Percentiles rank a stretch among this genome's conserved stretches.
These are phyloP conservation scores for Cyanidiococcus yangmingshanensis DNA, from an alignment of 23 red algal genomes.

Conservation along the genomic window DNA sequence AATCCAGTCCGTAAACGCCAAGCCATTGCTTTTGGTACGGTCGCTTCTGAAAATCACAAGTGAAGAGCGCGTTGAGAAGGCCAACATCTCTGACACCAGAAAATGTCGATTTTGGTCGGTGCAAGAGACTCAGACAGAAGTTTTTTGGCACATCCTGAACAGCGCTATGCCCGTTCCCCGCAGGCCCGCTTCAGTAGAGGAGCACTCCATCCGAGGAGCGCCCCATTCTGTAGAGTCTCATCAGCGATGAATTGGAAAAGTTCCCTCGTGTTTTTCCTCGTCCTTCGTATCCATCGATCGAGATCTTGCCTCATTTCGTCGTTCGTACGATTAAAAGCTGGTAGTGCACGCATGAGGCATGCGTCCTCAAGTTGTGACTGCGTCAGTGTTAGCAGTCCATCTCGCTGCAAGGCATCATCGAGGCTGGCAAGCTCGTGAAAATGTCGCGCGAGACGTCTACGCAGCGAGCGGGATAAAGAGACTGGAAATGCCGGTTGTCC, in stretches of 20 bases:
- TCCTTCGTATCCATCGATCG: background rate
- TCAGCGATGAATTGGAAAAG: background rate
- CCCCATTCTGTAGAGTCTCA: background rate
- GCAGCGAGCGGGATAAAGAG: slow-evolving; percentile 2
- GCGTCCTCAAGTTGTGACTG: slow-evolving; percentile 1
- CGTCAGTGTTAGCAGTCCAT: background rate
- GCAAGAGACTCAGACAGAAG: background rate
- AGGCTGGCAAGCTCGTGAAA: background rate
- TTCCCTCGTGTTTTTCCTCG: background rate
- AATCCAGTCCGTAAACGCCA: too few relatives aligned
- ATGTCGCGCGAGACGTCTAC: background rate
- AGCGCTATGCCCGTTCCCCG: background rate
- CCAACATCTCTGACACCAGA: too few relatives aligned
- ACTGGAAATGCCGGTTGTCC: slow-evolving; percentile 1
- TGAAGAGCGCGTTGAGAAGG: too few relatives aligned
- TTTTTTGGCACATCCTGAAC: background rate
- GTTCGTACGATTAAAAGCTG: background rate
- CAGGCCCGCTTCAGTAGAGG: background rate
- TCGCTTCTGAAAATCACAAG: too few relatives aligned
- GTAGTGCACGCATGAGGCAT: slow-evolving; percentile 4
- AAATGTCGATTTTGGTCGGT: background rate
- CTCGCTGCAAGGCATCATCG: background rate
- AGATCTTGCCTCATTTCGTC: slow-evolving; percentile 1
- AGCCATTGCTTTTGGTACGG: too few relatives aligned
- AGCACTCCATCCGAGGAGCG: background rate